A percentile compares a stretch with the other conserved stretches of the same genome.
These are phyloP conservation scores for Geotrichum histeridarum DNA, from an alignment of 1,139 yeast genomes.

Conservation along the genomic window DNA sequence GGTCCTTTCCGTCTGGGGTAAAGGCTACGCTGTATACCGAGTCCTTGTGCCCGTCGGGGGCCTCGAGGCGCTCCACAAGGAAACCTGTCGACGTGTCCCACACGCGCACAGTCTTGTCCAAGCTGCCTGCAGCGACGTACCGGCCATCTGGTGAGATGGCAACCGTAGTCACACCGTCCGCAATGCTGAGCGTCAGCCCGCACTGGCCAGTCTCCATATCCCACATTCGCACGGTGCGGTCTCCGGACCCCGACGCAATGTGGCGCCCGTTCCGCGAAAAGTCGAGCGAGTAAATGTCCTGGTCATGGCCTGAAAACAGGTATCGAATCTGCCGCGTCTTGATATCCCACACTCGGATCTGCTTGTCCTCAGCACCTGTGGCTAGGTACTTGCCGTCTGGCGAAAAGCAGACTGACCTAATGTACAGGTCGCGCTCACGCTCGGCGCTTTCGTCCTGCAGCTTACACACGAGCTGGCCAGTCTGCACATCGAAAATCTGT, in stretches of 20 bases:
- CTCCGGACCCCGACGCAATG: conserved; percentile 94
- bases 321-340: conserved; percentile 80
- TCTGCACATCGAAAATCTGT: conserved; percentile 86
- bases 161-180: conserved; percentile 93
- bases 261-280: conserved; percentile 94
- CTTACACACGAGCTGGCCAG: conserved; percentile 85
- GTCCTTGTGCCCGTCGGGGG: conserved; percentile 95
- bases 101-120: conserved; percentile 91
- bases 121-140: conserved; percentile 91
- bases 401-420: conserved; percentile 91
- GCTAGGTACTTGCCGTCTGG: conserved; percentile 95
- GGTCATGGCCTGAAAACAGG: conserved; percentile 91
- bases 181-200: conserved; percentile 57
- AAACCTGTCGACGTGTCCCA: conserved; percentile 93
- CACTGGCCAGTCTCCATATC: conserved; percentile 90
- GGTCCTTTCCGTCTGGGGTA: conserved; percentile 85
- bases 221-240: conserved; percentile 95
- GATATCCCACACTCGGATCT: conserved; percentile 95
- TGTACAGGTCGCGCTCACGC: conserved; percentile 71
- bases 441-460: conserved; percentile 68
- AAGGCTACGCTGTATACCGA: conserved; percentile 94
- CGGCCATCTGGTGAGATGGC: conserved; percentile 75
- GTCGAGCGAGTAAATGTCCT: conserved; percentile 93
- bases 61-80: conserved; percentile 84
- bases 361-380: conserved; percentile 96